These are phyloP conservation scores for Alternaria triticimaculans DNA, from an alignment of 2,329 filamentous ascomycete genomes.

Conservation along the genomic window DNA sequence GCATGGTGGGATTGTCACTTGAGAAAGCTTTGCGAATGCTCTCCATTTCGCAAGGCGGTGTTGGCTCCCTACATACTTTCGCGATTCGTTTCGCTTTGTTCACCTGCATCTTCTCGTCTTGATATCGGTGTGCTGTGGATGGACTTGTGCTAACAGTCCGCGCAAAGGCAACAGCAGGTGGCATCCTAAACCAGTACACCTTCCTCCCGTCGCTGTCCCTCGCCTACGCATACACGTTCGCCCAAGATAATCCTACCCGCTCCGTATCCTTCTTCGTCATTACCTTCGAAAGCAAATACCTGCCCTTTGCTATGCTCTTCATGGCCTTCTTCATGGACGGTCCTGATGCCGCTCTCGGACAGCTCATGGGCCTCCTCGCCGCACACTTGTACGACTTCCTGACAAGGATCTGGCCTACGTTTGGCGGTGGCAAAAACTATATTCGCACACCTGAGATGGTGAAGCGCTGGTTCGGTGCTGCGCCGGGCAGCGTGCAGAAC, in stretches of 20 bases:
- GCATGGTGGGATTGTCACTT: constrained; percentile 61
- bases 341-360: constrained; percentile 62
- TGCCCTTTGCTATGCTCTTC: constrained; percentile 81
- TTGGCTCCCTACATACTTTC: constrained; percentile 68
- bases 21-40: constrained; percentile 62
- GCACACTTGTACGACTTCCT: constrained; percentile 93
- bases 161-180: constrained; percentile 60
- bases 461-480: constrained; percentile 67
- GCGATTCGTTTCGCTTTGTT: constrained; percentile 9
- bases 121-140: constrained; percentile 8
- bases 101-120: background rate
- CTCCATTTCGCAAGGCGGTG: constrained; percentile 63
- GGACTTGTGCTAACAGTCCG: constrained; percentile 37
- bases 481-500: constrained; percentile 51
- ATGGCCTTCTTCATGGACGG: constrained; percentile 74
- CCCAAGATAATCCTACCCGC: constrained; percentile 81
- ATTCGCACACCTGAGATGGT: constrained; percentile 77
- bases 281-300: constrained; percentile 79
- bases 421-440: constrained; percentile 81
- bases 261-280: constrained; percentile 82
- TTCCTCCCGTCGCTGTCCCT: constrained; percentile 71
- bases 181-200: constrained; percentile 58
- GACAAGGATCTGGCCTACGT: constrained; percentile 84
- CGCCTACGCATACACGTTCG: constrained; percentile 82
- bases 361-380: constrained; percentile 80